Conservation (phyloP, 164 flowering plant genomes). For the Buxus sempervirens region DNA sequence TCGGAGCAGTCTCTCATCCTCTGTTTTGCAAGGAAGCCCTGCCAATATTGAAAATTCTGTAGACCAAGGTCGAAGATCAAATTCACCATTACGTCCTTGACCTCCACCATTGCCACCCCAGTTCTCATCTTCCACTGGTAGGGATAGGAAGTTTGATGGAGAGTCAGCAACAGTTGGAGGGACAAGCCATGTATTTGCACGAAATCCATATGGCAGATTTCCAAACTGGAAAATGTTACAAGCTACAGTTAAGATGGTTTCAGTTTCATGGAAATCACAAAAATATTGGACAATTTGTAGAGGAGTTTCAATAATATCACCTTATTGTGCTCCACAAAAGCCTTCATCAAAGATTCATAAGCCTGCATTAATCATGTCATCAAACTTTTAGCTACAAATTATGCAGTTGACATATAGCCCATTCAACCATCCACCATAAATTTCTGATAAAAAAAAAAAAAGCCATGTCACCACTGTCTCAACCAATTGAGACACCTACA, state of each 20-base stretch:
- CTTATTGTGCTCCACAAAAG: slow-evolving; percentile 91
- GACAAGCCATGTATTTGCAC: slow-evolving; percentile 91
- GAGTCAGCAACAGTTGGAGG: slow-evolving; percentile 62
- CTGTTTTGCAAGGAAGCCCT: slow-evolving; percentile 81
- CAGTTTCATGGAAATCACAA: not conserved
- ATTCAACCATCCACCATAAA: not conserved
- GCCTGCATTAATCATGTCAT: slow-evolving; percentile 56
- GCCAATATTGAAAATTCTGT: slow-evolving; percentile 81
- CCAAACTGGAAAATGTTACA: slow-evolving; percentile 65
- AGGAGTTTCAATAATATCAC: slow-evolving; percentile 26
- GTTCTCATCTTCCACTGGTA: slow-evolving; percentile 82
- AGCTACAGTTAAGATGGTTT: not conserved
- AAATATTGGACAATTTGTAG: not conserved
- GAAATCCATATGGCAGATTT: slow-evolving; percentile 94
- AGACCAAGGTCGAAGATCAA: slow-evolving; percentile 81
- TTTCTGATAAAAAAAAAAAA: no score
- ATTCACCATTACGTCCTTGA: slow-evolving; percentile 56
- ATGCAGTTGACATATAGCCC: not conserved
- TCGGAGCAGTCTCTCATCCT: slow-evolving; percentile 83
- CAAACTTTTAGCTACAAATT: not conserved
- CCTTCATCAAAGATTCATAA: slow-evolving; percentile 81
- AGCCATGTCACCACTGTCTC: not conserved
- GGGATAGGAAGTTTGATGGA: slow-evolving; percentile 49
- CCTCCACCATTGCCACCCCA: slow-evolving; percentile 99
- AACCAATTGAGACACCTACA: no score